Percentiles rank a stretch among this genome's conserved stretches.
phyloP scores from a whole-genome alignment of 1,284 basidiomycete species.

The Moniliophthora roreri region DNA sequence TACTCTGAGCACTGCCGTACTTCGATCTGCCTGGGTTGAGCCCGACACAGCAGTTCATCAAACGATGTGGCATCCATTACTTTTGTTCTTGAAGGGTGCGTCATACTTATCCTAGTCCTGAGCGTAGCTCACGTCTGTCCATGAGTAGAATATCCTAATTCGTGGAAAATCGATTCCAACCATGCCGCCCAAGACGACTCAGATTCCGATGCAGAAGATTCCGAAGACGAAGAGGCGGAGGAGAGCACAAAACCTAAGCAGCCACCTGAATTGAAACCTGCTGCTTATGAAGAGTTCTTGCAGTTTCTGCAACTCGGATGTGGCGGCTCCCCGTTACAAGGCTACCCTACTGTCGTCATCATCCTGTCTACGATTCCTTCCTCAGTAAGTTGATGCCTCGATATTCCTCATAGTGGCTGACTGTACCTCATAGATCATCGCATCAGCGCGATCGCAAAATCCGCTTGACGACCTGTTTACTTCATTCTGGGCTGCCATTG shows the following conservation, averaged over 20 bases:
- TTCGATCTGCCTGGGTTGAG: conserved; percentile 80
- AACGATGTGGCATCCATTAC: conserved; percentile 68
- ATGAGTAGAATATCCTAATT: conserved; percentile 56
- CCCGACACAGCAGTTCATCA: conserved; percentile 65
- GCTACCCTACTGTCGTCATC: conserved; percentile 77
- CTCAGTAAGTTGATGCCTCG: conserved; percentile 37
- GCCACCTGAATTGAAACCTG: conserved; percentile 26
- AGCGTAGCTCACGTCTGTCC: background rate
- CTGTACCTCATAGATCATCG: conserved; percentile 1
- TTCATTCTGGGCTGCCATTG: conserved; percentile 78
- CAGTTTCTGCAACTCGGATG: conserved; percentile 76
- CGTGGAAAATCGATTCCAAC: conserved; percentile 55
- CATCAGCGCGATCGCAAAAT: conserved; percentile 7
- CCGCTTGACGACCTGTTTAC: conserved; percentile 55
- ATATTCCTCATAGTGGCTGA: background rate
- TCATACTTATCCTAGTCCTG: conserved; percentile 4
- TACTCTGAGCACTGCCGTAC: conserved; percentile 55
- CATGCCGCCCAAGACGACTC: conserved; percentile 26
- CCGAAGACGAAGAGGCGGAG: conserved; percentile 18
- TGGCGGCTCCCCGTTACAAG: conserved; percentile 69
- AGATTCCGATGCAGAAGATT: conserved; percentile 35
- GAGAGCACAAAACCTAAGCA: background rate
- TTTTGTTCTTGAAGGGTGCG: conserved; percentile 73
- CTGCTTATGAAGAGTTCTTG: conserved; percentile 71
- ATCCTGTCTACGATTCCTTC: conserved; percentile 78